Conservation (phyloP, 1,284 basidiomycete species). For the Microbotryum lychnidis-dioicae region DNA sequence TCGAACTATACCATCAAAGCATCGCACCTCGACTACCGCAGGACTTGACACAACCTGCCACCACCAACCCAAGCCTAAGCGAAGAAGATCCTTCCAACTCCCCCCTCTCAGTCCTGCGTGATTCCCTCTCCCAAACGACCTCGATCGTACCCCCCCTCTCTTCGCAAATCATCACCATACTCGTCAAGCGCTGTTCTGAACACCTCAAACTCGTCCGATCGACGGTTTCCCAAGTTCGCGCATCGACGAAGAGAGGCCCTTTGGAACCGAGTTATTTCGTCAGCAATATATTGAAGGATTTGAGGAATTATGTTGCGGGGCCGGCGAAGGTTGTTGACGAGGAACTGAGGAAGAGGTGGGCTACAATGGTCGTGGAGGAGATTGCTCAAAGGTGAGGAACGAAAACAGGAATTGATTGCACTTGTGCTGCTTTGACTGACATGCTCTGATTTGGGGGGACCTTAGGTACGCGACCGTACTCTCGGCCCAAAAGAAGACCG, state of each 20-base stretch:
- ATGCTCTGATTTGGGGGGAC: neutral
- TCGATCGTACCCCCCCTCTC: constrained; percentile 52
- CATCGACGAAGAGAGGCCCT: constrained; percentile 51
- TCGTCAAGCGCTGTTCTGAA: constrained; percentile 71
- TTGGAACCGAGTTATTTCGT: constrained; percentile 79
- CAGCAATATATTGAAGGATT: constrained; percentile 64
- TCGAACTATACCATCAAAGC: constrained; percentile 57
- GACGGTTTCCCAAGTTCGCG: constrained; percentile 76
- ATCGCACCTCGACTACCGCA: constrained; percentile 39
- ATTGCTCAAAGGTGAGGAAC: constrained; percentile 56
- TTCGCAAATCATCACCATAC: constrained; percentile 58
- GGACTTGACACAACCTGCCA: neutral
- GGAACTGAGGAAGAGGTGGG: constrained; percentile 53
- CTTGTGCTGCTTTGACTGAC: too few relatives aligned
- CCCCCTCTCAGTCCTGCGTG: constrained; percentile 44
- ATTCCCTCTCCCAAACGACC: constrained; percentile 48
- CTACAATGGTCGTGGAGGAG: constrained; percentile 60
- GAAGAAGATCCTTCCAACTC: neutral
- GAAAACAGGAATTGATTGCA: neutral
- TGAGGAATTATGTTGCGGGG: constrained; percentile 60
- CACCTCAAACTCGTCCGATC: constrained; percentile 77
- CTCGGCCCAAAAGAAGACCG: constrained; percentile 75
- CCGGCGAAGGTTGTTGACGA: constrained; percentile 52
- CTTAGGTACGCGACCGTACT: constrained; percentile 51
- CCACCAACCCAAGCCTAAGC: neutral